These are phyloP conservation scores for Dillenia suffruticosa DNA, from an alignment of 164 flowering plant genomes.

Conservation along the genomic window DNA sequence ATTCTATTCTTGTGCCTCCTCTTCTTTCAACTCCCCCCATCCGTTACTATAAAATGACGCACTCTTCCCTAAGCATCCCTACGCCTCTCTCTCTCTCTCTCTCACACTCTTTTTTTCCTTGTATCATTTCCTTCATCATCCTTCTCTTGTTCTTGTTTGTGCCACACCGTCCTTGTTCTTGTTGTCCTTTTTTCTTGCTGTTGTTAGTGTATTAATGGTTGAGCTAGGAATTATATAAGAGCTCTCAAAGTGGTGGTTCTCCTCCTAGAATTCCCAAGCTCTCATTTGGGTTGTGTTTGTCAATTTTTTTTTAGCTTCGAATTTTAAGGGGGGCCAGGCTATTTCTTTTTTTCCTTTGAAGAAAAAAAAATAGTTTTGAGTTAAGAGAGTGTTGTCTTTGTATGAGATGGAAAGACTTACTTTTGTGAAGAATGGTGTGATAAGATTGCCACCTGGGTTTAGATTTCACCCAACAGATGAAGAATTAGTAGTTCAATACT, in stretches of 20 bases:
- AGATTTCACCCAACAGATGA: conserved; percentile 74
- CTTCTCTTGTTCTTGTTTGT: conserved; percentile 2
- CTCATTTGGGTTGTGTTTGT: no score
- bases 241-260: no score
- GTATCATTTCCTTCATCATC: conserved; percentile 5
- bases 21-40: conserved; percentile 3
- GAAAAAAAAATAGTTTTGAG: no score
- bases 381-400: not conserved
- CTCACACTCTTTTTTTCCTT: conserved; percentile 11
- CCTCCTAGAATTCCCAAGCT: no score
- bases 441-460: conserved; percentile 73
- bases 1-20: conserved; percentile 12
- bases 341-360: no score
- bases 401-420: conserved; percentile 40
- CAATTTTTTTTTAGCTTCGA: no score
- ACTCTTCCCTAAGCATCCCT: conserved; percentile 10
- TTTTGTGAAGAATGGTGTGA: conserved; percentile 51
- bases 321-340: no score
- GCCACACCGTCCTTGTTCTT: not conserved
- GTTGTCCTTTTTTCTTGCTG: no score
- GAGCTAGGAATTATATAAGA: no score
- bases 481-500: conserved; percentile 63
- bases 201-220: no score
- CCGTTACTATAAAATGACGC: conserved; percentile 43
- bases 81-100: conserved; percentile 8